A percentile compares a stretch with the other conserved stretches of the same genome.
phyloP scores from a whole-genome alignment of 2,329 filamentous ascomycete species.

The Penicillium griseofulvum region DNA sequence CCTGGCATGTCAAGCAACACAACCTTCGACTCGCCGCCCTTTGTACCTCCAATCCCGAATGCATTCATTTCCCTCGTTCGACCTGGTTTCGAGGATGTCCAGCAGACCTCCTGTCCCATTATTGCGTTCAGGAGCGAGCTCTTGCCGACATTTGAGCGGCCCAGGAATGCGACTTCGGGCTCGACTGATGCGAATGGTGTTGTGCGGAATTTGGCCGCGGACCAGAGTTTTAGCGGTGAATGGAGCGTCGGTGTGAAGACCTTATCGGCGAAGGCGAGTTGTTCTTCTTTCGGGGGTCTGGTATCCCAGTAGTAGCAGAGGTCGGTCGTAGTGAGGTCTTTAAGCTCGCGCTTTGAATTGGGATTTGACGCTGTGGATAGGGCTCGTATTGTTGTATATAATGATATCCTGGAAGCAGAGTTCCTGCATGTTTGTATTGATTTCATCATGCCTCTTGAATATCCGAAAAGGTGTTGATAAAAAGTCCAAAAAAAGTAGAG shows the following conservation, averaged over 20 bases:
- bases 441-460: conserved; percentile 5
- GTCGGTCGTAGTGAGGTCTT: conserved; percentile 32
- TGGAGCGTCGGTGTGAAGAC: conserved; percentile 49
- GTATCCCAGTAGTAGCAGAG: conserved; percentile 54
- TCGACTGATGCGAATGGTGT: conserved; percentile 54
- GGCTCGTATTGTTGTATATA: conserved; percentile 13
- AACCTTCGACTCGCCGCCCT: conserved; percentile 46
- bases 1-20: conserved; percentile 70
- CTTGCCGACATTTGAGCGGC: conserved; percentile 70
- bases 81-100: conserved; percentile 59
- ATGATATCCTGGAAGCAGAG: conserved; percentile 3
- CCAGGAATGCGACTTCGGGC: conserved; percentile 66
- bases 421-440: conserved; percentile 4
- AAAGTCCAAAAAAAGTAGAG: background rate
- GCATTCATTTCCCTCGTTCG: conserved; percentile 65
- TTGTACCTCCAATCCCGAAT: conserved; percentile 58
- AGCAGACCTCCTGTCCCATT: conserved; percentile 52
- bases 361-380: conserved; percentile 14
- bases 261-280: conserved; percentile 47
- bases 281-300: conserved; percentile 39
- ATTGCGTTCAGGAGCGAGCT: conserved; percentile 65
- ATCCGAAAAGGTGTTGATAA: background rate
- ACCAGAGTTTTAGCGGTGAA: conserved; percentile 58
- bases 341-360: conserved; percentile 27
- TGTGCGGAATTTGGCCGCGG: conserved; percentile 58